Base-by-base conservation (phyloP, 805 yeast genomes). In the Candida argentea region DNA sequence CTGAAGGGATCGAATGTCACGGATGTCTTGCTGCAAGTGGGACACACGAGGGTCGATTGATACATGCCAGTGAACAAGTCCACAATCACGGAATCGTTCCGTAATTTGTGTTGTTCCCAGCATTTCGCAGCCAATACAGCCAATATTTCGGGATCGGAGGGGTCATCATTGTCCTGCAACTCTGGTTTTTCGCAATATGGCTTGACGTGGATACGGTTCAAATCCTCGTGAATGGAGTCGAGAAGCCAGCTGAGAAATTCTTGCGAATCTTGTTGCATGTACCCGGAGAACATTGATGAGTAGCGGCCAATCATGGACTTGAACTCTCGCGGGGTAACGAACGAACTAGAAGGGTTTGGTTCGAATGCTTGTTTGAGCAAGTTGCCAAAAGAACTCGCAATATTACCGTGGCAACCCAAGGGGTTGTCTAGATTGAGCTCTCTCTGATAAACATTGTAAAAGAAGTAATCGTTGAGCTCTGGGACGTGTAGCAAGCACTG, bases 1-100 rank as follows among this genome's bases (percentile, higher is more conserved):
- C 76, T 84, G 46, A 75, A 89, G 0, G 98, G 97, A 50, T 89
- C 98, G 55, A 87, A 91, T 0, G 96, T 87, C 15, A 89, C 68
- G 16, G 93, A 79, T 5, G 82, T 70, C 40, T 78, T 78, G 12
- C 65, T 48, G 53, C 98, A 91, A 6, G 57, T 75, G 0, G 97
- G 97, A 47, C 98, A 89, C 8, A 79, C 67, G 30, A 91, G 61
- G 0, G 95, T 86, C 2, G 95, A 85, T 52, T 87, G 83, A 50
- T 89, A 91, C 44, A 85, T 47, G 0, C 97, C 97, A 6, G 87
- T 81, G 59, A 89, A 91, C 22, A 91, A 57, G 47, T 91, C 97
- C 15, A 75, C 67, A 13, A 89, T 73, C 1, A 83, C 66, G 0
- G 96, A 86, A 48, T 86, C 89, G 46, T 89, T 89, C 39, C 97